phyloP scores from a whole-genome alignment of 495 filamentous ascomycete species.

The Penicillium subrubescens region DNA sequence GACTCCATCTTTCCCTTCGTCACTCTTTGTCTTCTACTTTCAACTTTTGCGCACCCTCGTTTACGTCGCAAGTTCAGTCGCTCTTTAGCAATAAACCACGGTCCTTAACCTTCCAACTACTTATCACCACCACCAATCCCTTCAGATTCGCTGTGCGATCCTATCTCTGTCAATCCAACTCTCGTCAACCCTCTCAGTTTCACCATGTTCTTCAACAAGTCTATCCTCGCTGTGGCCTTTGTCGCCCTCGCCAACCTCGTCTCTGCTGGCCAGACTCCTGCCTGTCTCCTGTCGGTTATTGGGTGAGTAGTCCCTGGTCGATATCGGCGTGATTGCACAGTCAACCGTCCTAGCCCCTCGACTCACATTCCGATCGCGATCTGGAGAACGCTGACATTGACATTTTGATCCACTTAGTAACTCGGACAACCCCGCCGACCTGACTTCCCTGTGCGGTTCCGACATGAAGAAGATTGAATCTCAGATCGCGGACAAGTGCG shows the following conservation, averaged over 20 bases:
- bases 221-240: conserved; percentile 35
- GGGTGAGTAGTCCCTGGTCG: conserved; percentile 29
- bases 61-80: conserved; percentile 19
- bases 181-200: conserved; percentile 13
- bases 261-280: conserved; percentile 29
- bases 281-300: conserved; percentile 41
- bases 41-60: conserved; percentile 19
- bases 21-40: conserved; percentile 28
- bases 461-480: conserved; percentile 34
- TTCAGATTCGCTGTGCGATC: conserved; percentile 32
- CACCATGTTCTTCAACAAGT: conserved; percentile 44
- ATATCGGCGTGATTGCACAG: neutral
- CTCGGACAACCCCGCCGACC: conserved; percentile 32
- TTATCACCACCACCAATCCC: neutral
- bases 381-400: conserved; percentile 27
- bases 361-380: conserved; percentile 4
- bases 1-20: conserved; percentile 28
- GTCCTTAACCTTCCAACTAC: conserved; percentile 18
- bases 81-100: conserved; percentile 25
- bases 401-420: conserved; percentile 9
- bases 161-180: conserved; percentile 16
- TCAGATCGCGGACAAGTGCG: conserved; percentile 31
- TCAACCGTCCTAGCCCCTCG: neutral
- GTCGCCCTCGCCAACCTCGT: conserved; percentile 41
- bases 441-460: conserved; percentile 34